These are phyloP conservation scores for Annulohypoxylon bovei DNA, from an alignment of 495 filamentous ascomycete genomes.

Conservation along the genomic window DNA sequence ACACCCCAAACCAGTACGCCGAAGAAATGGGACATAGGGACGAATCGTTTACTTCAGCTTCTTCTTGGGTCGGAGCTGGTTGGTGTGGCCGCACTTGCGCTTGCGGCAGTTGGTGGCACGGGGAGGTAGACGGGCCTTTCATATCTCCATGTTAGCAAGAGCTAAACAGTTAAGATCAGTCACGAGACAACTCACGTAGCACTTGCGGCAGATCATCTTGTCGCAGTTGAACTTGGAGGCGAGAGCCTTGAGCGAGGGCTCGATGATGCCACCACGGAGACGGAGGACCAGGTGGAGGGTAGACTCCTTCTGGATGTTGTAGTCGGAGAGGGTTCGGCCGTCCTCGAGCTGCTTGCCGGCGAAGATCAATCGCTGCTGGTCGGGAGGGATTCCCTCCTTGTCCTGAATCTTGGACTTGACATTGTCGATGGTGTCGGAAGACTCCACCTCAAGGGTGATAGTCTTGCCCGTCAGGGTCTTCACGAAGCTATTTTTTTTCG, in stretches of 20 bases:
- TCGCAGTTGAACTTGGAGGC: constrained; percentile 99
- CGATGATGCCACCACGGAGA: constrained; percentile 99
- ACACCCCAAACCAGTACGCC: constrained; percentile 51
- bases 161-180: not conserved
- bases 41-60: constrained; percentile 89
- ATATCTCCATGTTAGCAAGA: not conserved
- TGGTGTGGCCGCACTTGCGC: constrained; percentile 99
- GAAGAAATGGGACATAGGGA: constrained; percentile 48
- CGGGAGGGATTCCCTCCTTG: constrained; percentile 99
- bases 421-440: constrained; percentile 98
- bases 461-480: constrained; percentile 99
- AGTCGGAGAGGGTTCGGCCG: constrained; percentile 96
- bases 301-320: constrained; percentile 99
- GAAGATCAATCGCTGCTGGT: constrained; percentile 99
- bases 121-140: constrained; percentile 86
- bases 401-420: constrained; percentile 98
- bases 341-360: constrained; percentile 99
- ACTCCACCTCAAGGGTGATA: constrained; percentile 99
- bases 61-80: constrained; percentile 99
- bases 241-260: constrained; percentile 97
- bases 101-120: constrained; percentile 99
- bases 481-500: constrained; percentile 79
- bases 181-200: constrained; percentile 81
- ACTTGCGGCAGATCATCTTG: constrained; percentile 99
- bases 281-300: constrained; percentile 99